phyloP scores from a whole-genome alignment of 2,329 filamentous ascomycete species.

The Fusarium phyllophilum region DNA sequence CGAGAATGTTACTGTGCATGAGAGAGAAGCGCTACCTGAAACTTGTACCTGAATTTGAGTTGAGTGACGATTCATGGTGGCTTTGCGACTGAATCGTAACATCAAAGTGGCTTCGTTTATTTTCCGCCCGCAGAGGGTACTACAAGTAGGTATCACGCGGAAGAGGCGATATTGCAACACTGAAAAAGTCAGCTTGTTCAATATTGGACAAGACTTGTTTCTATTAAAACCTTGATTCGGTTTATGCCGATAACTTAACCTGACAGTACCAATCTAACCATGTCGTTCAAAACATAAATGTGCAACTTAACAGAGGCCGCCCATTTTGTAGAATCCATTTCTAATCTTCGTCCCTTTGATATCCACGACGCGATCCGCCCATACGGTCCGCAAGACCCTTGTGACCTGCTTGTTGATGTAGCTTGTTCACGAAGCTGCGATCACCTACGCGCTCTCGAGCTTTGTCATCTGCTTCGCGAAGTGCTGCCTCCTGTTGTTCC shows the following conservation, averaged over 20 bases:
- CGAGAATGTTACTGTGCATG: neutral
- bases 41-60: neutral
- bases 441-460: slow-evolving; percentile 72
- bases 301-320: neutral
- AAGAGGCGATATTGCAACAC: neutral
- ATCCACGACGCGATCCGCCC: slow-evolving; percentile 58
- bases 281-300: neutral
- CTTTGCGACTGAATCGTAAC: neutral
- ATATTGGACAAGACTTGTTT: neutral
- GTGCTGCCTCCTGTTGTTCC: slow-evolving; percentile 70
- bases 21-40: neutral
- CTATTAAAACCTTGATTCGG: neutral
- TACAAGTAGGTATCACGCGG: neutral
- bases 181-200: neutral
- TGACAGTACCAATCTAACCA: neutral
- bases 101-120: neutral
- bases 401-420: slow-evolving; percentile 68
- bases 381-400: slow-evolving; percentile 63
- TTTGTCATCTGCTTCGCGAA: slow-evolving; percentile 73
- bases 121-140: neutral
- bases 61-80: neutral
- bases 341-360: slow-evolving; percentile 59
- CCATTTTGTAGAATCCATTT: neutral
- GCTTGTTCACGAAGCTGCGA: slow-evolving; percentile 70
- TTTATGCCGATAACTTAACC: neutral